Conservation (phyloP, 305 asterid genomes). For the Solanum chacoense region DNA sequence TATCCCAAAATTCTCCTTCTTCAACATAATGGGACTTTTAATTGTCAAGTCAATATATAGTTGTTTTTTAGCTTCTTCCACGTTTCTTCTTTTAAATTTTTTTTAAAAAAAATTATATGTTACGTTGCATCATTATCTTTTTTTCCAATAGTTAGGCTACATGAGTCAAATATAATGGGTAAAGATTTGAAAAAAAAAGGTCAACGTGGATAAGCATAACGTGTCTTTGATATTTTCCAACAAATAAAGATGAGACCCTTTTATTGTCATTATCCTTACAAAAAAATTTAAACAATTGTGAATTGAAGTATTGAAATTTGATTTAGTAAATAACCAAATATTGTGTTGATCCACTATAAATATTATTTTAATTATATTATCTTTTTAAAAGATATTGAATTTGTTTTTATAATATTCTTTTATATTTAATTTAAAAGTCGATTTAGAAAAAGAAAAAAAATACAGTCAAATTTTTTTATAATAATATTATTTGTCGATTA, state of each 20-base stretch:
- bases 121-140: neutral
- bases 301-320: neutral
- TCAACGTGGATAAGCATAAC: neutral
- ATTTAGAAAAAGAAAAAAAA: too few species aligned
- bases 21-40: neutral
- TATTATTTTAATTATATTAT: too few species aligned
- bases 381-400: neutral
- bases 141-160: neutral
- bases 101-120: neutral
- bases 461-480: accelerated
- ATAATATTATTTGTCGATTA: accelerated
- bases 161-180: neutral
- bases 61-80: neutral
- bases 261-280: neutral
- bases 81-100: neutral
- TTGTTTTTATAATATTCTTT: neutral
- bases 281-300: neutral
- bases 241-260: neutral
- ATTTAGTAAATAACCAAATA: neutral
- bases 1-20: neutral
- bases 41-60: neutral
- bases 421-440: too few species aligned
- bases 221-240: neutral
- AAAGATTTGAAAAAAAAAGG: neutral
- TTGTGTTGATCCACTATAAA: neutral